Evolutionary conservation across 345 rosid species (phyloP), one percentile per base, ranked within the genome.

Genomic region (Euphorbia tirucalli): DNA sequence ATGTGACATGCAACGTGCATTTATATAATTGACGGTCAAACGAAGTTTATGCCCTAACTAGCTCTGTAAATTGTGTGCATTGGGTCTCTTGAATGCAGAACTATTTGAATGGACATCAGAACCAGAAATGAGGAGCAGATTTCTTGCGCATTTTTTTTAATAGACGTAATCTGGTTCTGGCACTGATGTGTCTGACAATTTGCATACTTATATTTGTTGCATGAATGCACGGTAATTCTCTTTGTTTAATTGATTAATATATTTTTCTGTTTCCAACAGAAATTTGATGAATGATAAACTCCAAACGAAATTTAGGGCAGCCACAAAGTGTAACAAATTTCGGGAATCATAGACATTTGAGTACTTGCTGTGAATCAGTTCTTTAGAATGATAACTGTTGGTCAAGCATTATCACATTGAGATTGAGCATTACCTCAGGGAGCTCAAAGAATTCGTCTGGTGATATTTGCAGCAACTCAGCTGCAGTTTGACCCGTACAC

Each of bases 381-480:
- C n/a, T n/a, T n/a, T n/a, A n/a, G n/a, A 13, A 27, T 35, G 3
- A 35, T 50, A 68, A 49, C 2, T 6, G 0, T 49, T 3, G 18
- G 4, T 16, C 2, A 59, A 52, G 43, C 8, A 15, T 37, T 5
- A 65, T 2, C 15, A 2, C n/a, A 41, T 24, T 19, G 14, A 67
- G 74, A 18, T 30, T 0, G 14, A 54, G 30, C 24, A 61, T 87
- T 82, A 92, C 98, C 96, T 95, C 97, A 1, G 93, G 86, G 72
- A 95, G 88, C 50, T 86, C 89, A 67, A 65, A 83, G 86, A 95
- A 95, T 77, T 92, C 98, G 44, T 83, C 88, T 0, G 99, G 85
- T 35, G 98, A 89, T 54, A 95, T 90, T 78, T 95, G 90, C 79
- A 95, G 89, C 78, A 95, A 81, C 85, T 87, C 98, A 32, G 84